Conservation (phyloP, 768 basidiomycete species). For the Lactifluus hygrophoroides region DNA sequence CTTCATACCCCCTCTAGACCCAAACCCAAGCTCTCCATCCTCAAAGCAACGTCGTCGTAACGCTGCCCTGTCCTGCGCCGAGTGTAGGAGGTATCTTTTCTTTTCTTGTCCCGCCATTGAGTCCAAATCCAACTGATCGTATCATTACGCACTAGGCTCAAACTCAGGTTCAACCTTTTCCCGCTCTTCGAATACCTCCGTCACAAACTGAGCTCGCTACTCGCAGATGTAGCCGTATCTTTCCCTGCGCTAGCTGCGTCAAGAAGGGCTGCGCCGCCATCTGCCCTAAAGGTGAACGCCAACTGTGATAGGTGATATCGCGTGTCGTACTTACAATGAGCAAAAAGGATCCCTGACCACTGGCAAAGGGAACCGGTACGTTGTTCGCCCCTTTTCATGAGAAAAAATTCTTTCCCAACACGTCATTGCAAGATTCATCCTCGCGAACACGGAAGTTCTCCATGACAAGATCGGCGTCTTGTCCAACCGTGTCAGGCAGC, state of each 20-base stretch:
- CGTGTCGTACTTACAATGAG: neutral
- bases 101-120: neutral
- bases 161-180: constrained; percentile 47
- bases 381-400: constrained; percentile 3
- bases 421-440: constrained; percentile 43
- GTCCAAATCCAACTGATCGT: constrained; percentile 11
- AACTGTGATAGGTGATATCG: neutral
- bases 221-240: constrained; percentile 51
- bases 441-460: constrained; percentile 60
- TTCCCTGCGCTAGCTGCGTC: constrained; percentile 44
- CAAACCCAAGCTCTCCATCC: constrained; percentile 13
- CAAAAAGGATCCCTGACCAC: constrained; percentile 57
- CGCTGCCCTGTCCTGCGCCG: constrained; percentile 54
- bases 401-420: constrained; percentile 13
- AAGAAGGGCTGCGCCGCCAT: constrained; percentile 43
- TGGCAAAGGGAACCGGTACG: constrained; percentile 62
- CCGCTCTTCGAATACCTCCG: constrained; percentile 13
- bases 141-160: constrained; percentile 38
- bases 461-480: constrained; percentile 60
- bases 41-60: constrained; percentile 28
- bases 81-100: constrained; percentile 51
- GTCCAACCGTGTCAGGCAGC: constrained; percentile 50
- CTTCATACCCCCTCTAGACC: constrained; percentile 12
- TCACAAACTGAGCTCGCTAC: neutral
- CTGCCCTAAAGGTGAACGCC: constrained; percentile 49